Conservation (phyloP, 768 basidiomycete genomes). For the Naganishia randhawae region DNA sequence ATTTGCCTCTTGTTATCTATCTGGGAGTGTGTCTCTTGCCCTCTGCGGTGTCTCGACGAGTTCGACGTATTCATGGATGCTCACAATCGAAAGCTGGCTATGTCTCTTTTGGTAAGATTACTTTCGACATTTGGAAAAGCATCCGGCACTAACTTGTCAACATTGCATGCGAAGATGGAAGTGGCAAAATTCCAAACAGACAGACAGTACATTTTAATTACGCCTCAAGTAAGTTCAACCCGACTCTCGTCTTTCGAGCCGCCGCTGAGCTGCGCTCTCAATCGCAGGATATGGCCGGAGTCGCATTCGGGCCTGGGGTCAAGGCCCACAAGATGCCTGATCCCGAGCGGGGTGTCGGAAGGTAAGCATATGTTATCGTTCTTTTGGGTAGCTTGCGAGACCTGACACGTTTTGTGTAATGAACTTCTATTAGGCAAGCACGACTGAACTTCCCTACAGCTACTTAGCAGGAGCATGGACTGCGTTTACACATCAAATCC, state of each 20-base stretch:
- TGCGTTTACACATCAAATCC: too few species aligned
- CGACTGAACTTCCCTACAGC: slow-evolving; percentile 5
- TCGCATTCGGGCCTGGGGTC: slow-evolving; percentile 3
- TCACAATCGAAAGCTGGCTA: slow-evolving; percentile 70
- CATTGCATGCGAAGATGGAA: slow-evolving; percentile 62
- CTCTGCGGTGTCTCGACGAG: slow-evolving; percentile 93
- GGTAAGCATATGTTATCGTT: neutral
- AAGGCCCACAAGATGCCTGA: slow-evolving; percentile 28
- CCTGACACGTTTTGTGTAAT: neutral
- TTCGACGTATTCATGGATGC: slow-evolving; percentile 88
- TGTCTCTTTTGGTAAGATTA: slow-evolving; percentile 79
- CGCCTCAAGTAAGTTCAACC: slow-evolving; percentile 62
- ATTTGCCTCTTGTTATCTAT: slow-evolving; percentile 88
- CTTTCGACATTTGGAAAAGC: slow-evolving; percentile 17
- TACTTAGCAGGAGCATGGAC: neutral
- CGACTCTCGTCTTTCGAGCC: too few species aligned
- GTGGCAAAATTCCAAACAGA: slow-evolving; percentile 79
- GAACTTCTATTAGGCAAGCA: neutral
- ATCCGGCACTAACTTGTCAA: neutral
- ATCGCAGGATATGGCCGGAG: slow-evolving; percentile 25
- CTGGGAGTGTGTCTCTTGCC: slow-evolving; percentile 94
- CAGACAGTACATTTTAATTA: slow-evolving; percentile 92
- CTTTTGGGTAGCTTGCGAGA: neutral
- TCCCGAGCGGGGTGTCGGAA: slow-evolving; percentile 25
- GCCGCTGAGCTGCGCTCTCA: neutral